Evolutionary conservation across 768 basidiomycete species (phyloP).

Genomic region (Kwoniella shandongensis): DNA sequence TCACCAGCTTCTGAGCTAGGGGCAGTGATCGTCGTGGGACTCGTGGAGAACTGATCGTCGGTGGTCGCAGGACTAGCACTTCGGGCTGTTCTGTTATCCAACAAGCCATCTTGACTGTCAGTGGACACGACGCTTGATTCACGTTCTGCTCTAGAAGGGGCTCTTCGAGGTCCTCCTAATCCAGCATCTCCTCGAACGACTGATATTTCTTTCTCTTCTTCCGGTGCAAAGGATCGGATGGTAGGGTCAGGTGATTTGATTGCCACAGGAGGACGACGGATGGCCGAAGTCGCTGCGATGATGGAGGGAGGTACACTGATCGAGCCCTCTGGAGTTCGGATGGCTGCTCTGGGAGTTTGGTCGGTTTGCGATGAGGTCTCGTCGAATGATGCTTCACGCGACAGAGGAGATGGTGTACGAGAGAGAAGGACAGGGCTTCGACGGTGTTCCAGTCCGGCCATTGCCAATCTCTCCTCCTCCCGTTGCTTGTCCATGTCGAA

Average conservation of each 20-base stretch:
- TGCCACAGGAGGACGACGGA: slow-evolving; percentile 33
- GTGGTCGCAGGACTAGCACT: slow-evolving; percentile 2
- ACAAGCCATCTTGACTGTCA: slow-evolving; percentile 32
- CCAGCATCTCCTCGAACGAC: slow-evolving; percentile 13
- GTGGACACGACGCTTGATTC: slow-evolving; percentile 32
- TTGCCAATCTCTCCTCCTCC: slow-evolving; percentile 34
- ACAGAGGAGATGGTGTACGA: slow-evolving; percentile 32
- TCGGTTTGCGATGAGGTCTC: slow-evolving; percentile 7
- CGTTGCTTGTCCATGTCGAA: slow-evolving; percentile 33
- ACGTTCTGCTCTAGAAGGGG: slow-evolving; percentile 19
- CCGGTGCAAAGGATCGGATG: slow-evolving; percentile 9
- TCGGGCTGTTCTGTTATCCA: slow-evolving; percentile 14
- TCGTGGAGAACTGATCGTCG: neutral
- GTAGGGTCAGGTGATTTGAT: slow-evolving; percentile 19
- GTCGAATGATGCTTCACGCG: slow-evolving; percentile 29
- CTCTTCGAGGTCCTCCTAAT: neutral
- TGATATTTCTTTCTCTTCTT: slow-evolving; percentile 28
- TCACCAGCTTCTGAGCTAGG: neutral
- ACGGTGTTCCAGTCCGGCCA: slow-evolving; percentile 39
- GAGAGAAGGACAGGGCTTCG: slow-evolving; percentile 20
- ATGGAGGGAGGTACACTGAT: slow-evolving; percentile 24
- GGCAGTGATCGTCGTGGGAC: slow-evolving; percentile 11
- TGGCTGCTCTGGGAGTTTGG: slow-evolving; percentile 16
- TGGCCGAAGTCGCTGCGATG: slow-evolving; percentile 25
- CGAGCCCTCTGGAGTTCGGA: slow-evolving; percentile 8